These are phyloP conservation scores for Thermochaetoides thermophila DNA, from an alignment of 495 filamentous ascomycete genomes.

Conservation along the genomic window DNA sequence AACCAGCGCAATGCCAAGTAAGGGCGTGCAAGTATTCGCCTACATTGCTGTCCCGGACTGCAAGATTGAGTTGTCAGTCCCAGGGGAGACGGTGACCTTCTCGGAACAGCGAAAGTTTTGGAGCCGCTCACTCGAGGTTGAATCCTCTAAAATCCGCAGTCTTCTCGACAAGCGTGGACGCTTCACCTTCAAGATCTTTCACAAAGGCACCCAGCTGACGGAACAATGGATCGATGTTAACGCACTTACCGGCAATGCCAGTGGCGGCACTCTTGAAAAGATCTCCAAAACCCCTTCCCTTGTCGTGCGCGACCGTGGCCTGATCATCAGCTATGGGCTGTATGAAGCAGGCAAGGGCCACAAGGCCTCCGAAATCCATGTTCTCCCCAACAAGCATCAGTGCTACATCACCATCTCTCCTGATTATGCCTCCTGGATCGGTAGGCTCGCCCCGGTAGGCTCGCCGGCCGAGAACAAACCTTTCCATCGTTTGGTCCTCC, in stretches of 20 bases:
- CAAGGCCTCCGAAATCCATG: slow-evolving; percentile 6
- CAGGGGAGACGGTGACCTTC: slow-evolving; percentile 20
- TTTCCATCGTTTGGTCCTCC: slow-evolving; percentile 33
- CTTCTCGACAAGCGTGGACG: slow-evolving; percentile 31
- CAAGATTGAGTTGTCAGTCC: slow-evolving; percentile 31
- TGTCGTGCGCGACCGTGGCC: slow-evolving; percentile 20
- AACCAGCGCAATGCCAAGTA: slow-evolving; percentile 36
- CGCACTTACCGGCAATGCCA: slow-evolving; percentile 30
- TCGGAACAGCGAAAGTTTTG: slow-evolving; percentile 21
- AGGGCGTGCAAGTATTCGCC: slow-evolving; percentile 33
- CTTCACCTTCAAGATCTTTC: slow-evolving; percentile 32
- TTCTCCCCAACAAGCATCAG: slow-evolving; percentile 34
- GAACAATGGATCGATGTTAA: slow-evolving; percentile 33
- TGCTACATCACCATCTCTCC: slow-evolving; percentile 36
- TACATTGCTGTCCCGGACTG: slow-evolving; percentile 32
- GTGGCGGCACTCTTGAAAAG: slow-evolving; percentile 31
- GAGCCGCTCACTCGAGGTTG: slow-evolving; percentile 32
- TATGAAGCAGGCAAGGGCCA: slow-evolving; percentile 35
- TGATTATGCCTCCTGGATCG: slow-evolving; percentile 33
- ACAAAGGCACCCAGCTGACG: slow-evolving; percentile 21
- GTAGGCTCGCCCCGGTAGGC: slow-evolving; percentile 25
- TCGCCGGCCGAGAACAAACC: slow-evolving; percentile 27
- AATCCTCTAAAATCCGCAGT: slow-evolving; percentile 25
- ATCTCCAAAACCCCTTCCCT: slow-evolving; percentile 29
- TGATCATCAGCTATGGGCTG: slow-evolving; percentile 31